Evolutionary conservation across 1,284 basidiomycete species (phyloP), one percentile per base, ranked within the genome.

Genomic region (Marasmius fiardii): DNA sequence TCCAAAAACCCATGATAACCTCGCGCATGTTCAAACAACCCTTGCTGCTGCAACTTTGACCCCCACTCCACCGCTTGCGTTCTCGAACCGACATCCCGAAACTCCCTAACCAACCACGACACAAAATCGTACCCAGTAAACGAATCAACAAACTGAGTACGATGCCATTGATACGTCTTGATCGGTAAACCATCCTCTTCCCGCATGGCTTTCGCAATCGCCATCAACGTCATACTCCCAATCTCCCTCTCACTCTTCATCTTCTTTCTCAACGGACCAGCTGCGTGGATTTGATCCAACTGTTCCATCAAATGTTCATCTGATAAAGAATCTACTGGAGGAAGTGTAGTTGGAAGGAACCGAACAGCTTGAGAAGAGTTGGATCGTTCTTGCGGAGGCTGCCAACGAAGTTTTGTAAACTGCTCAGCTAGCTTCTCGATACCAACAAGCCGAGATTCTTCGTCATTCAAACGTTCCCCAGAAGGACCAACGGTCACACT

Each of bases 341-440:
- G 86, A 5, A 95, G 79, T 14, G 91, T 92, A 0, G 93, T 96
- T 1, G 85, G 85, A 0, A 93, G 71, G 66, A 94, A 82, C 16
- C 86, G 81, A 23, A 90, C 80, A 3, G 86, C 80, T 5, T 82
- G 75, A 8, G 78, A 68, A 4, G 79, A 75, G 39, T 76, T 67
- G 4, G 58, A 47, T 24, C 39, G 43, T 43, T 52, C 85, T 16
- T 87, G 87, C 0, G 82, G 77, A 1, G 80, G 66, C 49, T 85
- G 79, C 91, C 92, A 94, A 16, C 92, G 84, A 50, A 88, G 77
- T 65, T 85, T 87, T 43, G 88, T 85, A 68, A 97, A 93, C 53
- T 92, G 81, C 63, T 97, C 93, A 1, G 92, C 90, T 1, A 98
- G 83, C 65, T 93, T 94, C 68, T 95, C 92, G 51, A 95, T 95